Percentiles rank a stretch among this genome's conserved stretches.
Evolutionary conservation across 495 filamentous ascomycete genomes (phyloP).

Genomic region (Penicillium chermesinum): DNA sequence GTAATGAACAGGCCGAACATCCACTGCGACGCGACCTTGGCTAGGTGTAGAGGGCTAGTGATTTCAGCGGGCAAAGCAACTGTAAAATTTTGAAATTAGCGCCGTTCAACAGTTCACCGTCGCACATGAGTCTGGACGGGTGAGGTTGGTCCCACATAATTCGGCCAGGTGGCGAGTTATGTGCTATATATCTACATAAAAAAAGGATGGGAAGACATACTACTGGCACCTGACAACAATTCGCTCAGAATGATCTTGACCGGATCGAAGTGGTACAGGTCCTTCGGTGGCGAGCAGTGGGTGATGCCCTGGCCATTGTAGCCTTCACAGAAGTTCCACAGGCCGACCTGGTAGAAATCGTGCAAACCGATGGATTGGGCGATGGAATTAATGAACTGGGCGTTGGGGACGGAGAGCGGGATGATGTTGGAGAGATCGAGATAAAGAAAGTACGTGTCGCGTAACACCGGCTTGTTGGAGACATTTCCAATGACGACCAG

Average conservation of each 20-base stretch:
- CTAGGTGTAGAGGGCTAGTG: slow-evolving; percentile 63
- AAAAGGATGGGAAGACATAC: slow-evolving; percentile 38
- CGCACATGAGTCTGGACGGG: background rate
- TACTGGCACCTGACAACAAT: slow-evolving; percentile 73
- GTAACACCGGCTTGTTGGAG: slow-evolving; percentile 52
- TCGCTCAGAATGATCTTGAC: slow-evolving; percentile 72
- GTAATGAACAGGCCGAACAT: slow-evolving; percentile 89
- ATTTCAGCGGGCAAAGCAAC: slow-evolving; percentile 75
- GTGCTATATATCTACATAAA: too few relatives aligned
- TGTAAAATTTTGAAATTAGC: slow-evolving; percentile 19
- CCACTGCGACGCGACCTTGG: slow-evolving; percentile 72
- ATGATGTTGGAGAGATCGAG: slow-evolving; percentile 82
- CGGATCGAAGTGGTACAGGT: slow-evolving; percentile 86
- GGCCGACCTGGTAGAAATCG: slow-evolving; percentile 89
- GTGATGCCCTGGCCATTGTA: slow-evolving; percentile 69
- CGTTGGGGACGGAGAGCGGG: slow-evolving; percentile 67
- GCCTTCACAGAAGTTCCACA: slow-evolving; percentile 89
- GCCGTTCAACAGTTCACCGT: background rate
- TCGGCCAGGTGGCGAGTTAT: too few relatives aligned
- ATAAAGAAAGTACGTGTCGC: slow-evolving; percentile 73
- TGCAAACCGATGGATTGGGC: slow-evolving; percentile 84
- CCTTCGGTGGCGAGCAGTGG: slow-evolving; percentile 59
- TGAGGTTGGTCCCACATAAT: too few relatives aligned
- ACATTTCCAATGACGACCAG: slow-evolving; percentile 74
- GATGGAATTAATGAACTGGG: slow-evolving; percentile 75